A percentile compares a stretch with the other conserved stretches of the same genome.
These are phyloP conservation scores for Phytophthora tubulina DNA, from an alignment of 352 stramenopile species.

Conservation along the genomic window DNA sequence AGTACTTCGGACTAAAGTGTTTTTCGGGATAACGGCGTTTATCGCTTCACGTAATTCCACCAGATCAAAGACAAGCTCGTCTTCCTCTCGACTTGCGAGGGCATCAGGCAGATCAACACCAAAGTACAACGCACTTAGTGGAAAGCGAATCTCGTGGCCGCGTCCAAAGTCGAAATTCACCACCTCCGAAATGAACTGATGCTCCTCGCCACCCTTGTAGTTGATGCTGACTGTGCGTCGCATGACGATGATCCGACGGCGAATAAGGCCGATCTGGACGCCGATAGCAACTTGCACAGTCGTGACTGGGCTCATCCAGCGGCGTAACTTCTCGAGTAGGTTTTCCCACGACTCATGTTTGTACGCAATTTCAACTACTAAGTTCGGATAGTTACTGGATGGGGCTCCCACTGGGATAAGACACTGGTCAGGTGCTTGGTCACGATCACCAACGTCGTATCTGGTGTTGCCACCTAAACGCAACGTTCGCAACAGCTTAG, in stretches of 20 bases:
- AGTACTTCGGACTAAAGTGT: too few relatives aligned
- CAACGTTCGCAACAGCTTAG: slow-evolving; percentile 16
- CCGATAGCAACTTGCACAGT: slow-evolving; percentile 28
- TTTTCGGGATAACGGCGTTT: neutral
- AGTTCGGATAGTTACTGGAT: slow-evolving; percentile 4
- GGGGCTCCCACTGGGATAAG: slow-evolving; percentile 10
- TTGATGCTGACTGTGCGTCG: slow-evolving; percentile 1
- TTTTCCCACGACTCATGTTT: slow-evolving; percentile 20
- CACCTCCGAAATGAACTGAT: neutral
- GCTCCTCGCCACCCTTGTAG: slow-evolving; percentile 13
- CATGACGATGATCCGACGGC: slow-evolving; percentile 19
- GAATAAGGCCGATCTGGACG: slow-evolving; percentile 13
- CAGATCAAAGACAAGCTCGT: slow-evolving; percentile 11
- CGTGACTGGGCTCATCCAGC: slow-evolving; percentile 31
- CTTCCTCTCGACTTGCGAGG: neutral
- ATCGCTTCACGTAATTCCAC: slow-evolving; percentile 1
- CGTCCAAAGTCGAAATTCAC: slow-evolving; percentile 16
- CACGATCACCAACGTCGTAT: slow-evolving; percentile 27
- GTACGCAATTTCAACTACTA: slow-evolving; percentile 24
- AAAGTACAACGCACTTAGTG: slow-evolving; percentile 1
- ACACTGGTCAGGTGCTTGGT: slow-evolving; percentile 17
- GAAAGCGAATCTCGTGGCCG: neutral
- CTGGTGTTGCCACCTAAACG: neutral
- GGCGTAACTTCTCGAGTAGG: slow-evolving; percentile 21
- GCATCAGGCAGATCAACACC: slow-evolving; percentile 6